Conservation (phyloP, 1,284 basidiomycete genomes). For the Ceratobasidium sp. region DNA sequence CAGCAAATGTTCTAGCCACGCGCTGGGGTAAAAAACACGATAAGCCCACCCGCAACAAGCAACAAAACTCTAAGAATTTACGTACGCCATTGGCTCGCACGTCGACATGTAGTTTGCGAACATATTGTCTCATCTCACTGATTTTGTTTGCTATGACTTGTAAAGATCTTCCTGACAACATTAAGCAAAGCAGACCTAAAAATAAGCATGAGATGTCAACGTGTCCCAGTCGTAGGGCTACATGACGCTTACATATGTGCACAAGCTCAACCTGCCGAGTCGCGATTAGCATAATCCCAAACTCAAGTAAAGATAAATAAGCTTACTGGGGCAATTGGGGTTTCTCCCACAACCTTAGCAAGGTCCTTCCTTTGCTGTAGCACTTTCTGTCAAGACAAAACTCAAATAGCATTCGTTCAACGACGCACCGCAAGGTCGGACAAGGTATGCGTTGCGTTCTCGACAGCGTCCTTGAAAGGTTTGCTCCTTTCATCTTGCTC, state of each 20-base stretch:
- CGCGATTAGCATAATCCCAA: background rate
- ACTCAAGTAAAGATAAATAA: background rate
- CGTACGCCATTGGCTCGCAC: constrained; percentile 31
- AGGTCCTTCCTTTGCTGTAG: background rate
- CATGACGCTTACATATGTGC: constrained; percentile 21
- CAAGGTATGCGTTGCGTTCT: constrained; percentile 7
- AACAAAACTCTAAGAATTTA: background rate
- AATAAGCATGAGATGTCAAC: background rate
- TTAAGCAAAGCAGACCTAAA: constrained; percentile 21
- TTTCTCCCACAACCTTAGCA: background rate
- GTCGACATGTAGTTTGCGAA: constrained; percentile 15
- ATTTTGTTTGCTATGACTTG: constrained; percentile 1
- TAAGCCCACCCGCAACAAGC: background rate
- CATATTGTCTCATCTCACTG: constrained; percentile 13
- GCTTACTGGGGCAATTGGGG: constrained; percentile 30
- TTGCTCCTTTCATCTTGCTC: constrained; percentile 4
- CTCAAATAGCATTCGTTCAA: background rate
- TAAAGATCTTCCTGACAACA: constrained; percentile 18
- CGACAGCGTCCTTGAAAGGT: constrained; percentile 34
- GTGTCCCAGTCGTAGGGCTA: background rate
- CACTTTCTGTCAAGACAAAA: background rate
- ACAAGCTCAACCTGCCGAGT: constrained; percentile 20
- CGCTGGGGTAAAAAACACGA: background rate
- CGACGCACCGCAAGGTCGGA: constrained; percentile 13
- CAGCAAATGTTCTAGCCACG: constrained; percentile 33